Base-by-base conservation (phyloP, 1,139 yeast genomes). In the Chernovozyma sophiae-reginae region DNA sequence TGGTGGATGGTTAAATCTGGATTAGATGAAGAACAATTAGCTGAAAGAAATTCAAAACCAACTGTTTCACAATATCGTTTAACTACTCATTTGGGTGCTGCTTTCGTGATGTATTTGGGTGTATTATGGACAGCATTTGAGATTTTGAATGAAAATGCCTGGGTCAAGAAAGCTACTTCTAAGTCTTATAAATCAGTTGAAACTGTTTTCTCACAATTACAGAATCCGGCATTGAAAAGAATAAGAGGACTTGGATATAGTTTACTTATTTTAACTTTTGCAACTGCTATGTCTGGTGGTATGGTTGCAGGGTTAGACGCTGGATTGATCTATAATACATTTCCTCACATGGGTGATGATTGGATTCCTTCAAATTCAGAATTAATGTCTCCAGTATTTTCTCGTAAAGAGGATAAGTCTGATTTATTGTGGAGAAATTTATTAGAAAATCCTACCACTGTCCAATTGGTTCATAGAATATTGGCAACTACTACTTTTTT, bases 1-100 rank as follows among this genome's bases (percentile, higher is more conserved):
- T 94, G 98, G 98, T 94, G 99, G 99, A 94, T 94, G 99, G 98
- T 94, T 40, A 81, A 85, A 52, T 86, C 96, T 5, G 99, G 99
- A 31, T 73, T 94, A 44, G 95, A 90, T 55, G 84, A 85, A 55
- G 75, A 83, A 36, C 82, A 84, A 52, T 66, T 94, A 40, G 76
- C 76, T 24, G 95, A 85, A 49, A 77, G 96, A 55, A 83, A 77
- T 32, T 81, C 96, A 1, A 85, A 83, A 50, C 99, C 99, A 13
- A 87, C 98, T 0, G 99, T 94, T 2, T 86, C 97, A 5, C 98
- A 86, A 55, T 94, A 94, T 57, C 75, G 98, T 56, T 72, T 94
- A 41, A 90, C 98, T 3, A 82, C 97, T 1, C 98, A 94, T 60
- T 69, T 94, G 43, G 95, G 95, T 36, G 92, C 96, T 25, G 98